Evolutionary conservation across 352 stramenopile species (phyloP).

Genomic region (Phytophthora colocasiae): DNA sequence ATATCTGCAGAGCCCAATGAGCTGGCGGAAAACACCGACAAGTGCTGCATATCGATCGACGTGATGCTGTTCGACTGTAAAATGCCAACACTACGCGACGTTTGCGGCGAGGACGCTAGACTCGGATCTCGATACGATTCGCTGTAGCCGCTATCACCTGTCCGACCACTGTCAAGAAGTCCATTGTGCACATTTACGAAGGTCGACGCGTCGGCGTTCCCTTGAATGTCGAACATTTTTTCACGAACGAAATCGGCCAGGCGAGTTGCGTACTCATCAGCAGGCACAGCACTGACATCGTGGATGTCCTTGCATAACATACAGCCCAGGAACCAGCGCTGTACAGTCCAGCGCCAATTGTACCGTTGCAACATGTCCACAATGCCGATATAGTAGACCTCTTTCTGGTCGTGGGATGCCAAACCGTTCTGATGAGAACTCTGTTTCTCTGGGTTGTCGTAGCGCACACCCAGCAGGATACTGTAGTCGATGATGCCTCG

Average conservation of each 20-base stretch:
- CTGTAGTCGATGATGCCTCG: conserved; percentile 90
- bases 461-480: conserved; percentile 75
- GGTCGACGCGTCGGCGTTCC: conserved; percentile 22
- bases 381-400: conserved; percentile 82
- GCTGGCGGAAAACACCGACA: conserved; percentile 53
- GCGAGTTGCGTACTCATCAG: conserved; percentile 72
- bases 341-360: conserved; percentile 87
- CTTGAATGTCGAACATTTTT: conserved; percentile 72
- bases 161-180: conserved; percentile 4
- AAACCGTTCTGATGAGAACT: conserved; percentile 45
- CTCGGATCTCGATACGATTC: conserved; percentile 27
- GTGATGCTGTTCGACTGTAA: conserved; percentile 25
- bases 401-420: conserved; percentile 55
- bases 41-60: conserved; percentile 49
- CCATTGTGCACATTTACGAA: conserved; percentile 22
- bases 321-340: conserved; percentile 76
- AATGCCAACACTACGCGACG: conserved; percentile 21
- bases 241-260: conserved; percentile 78
- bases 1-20: conserved; percentile 46
- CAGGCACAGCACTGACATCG: conserved; percentile 82
- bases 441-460: conserved; percentile 43
- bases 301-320: conserved; percentile 85
- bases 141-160: conserved; percentile 28
- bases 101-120: conserved; percentile 25
- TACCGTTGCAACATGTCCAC: conserved; percentile 89